phyloP scores from a whole-genome alignment of 2,329 filamentous ascomycete species.

The Aspergillus ruber region DNA sequence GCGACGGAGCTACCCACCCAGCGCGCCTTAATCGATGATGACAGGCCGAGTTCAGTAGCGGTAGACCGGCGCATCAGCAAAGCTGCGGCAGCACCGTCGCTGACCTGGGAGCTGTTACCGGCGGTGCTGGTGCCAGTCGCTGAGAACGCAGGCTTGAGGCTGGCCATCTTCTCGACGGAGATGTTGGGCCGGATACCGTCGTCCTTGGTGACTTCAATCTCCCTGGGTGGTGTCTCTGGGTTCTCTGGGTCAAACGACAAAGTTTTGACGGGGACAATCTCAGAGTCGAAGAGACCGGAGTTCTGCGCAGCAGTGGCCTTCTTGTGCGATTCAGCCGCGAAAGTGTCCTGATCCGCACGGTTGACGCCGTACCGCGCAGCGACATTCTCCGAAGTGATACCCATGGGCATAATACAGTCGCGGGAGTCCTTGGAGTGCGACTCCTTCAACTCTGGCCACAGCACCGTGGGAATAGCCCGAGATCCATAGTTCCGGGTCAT shows the following conservation, averaged over 20 bases:
- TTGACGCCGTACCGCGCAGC: constrained; percentile 80
- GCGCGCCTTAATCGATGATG: constrained; percentile 86
- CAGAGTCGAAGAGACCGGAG: constrained; percentile 83
- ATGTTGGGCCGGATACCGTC: constrained; percentile 90
- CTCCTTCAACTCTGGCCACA: constrained; percentile 76
- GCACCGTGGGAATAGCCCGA: constrained; percentile 63
- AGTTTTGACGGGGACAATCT: constrained; percentile 83
- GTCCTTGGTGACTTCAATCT: constrained; percentile 74
- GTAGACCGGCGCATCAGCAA: constrained; percentile 92
- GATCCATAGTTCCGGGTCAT: constrained; percentile 71
- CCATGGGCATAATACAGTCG: constrained; percentile 94
- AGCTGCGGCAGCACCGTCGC: constrained; percentile 84
- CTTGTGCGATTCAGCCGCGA: constrained; percentile 78
- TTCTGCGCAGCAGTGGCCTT: constrained; percentile 87
- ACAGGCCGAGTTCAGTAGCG: constrained; percentile 86
- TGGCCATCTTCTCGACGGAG: constrained; percentile 70
- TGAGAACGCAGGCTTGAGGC: constrained; percentile 85
- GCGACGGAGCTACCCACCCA: constrained; percentile 87
- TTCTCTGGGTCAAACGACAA: constrained; percentile 77
- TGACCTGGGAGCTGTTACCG: constrained; percentile 92
- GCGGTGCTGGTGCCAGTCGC: constrained; percentile 81
- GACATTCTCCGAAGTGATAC: constrained; percentile 95
- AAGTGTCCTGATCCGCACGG: constrained; percentile 74
- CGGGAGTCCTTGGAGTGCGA: constrained; percentile 66
- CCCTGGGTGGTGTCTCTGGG: constrained; percentile 71